Evolutionary conservation across 1,139 yeast species (phyloP).

Genomic region (Dujonia santamariae): DNA sequence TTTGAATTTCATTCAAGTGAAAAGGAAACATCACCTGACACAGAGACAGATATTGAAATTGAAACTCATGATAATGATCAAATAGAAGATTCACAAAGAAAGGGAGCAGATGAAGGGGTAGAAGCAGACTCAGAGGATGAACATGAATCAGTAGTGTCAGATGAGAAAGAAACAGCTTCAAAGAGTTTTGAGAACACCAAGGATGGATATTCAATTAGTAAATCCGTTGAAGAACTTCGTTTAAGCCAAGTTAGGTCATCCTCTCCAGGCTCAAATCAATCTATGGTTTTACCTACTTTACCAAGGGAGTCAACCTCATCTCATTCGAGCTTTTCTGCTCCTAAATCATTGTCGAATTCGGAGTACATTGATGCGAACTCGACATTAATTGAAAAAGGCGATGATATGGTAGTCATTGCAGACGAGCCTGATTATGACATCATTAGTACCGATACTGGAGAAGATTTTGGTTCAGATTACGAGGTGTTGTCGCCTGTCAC

Average conservation of each 20-base stretch:
- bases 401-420: slow-evolving; percentile 1
- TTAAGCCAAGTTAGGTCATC: not conserved
- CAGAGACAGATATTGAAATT: slow-evolving; percentile 5
- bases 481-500: slow-evolving; percentile 35
- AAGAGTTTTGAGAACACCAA: too few species aligned
- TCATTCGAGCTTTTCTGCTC: slow-evolving; percentile 1
- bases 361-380: slow-evolving; percentile 24
- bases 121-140: not conserved
- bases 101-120: not conserved
- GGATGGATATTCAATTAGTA: slow-evolving; percentile 1
- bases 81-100: not conserved
- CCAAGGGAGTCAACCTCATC: slow-evolving; percentile 27
- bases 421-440: slow-evolving; percentile 28
- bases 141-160: not conserved
- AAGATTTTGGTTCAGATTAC: slow-evolving; percentile 33
- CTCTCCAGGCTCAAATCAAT: slow-evolving; percentile 22
- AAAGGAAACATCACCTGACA: slow-evolving; percentile 4
- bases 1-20: slow-evolving; percentile 1
- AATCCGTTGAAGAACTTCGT: slow-evolving; percentile 5
- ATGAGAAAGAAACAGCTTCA: not conserved
- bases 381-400: slow-evolving; percentile 6
- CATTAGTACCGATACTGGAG: slow-evolving; percentile 28
- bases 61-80: not conserved
- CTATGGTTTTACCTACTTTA: slow-evolving; percentile 34
- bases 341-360: slow-evolving; percentile 13